These are phyloP conservation scores for Neurospora sp. DNA, from an alignment of 2,329 filamentous ascomycete species.

Conservation along the genomic window DNA sequence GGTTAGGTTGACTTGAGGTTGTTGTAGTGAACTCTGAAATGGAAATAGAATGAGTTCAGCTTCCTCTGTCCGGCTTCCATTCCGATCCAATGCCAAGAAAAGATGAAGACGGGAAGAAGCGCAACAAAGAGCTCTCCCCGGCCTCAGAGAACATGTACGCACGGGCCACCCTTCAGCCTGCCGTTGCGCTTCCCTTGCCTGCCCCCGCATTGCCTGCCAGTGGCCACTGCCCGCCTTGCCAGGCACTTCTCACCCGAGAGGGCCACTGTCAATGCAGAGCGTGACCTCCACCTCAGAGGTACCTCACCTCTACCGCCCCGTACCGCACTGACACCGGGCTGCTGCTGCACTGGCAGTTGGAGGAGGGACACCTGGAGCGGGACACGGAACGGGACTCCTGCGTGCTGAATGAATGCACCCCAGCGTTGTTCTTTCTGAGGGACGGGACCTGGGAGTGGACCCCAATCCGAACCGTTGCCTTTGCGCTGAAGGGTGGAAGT, in stretches of 20 bases:
- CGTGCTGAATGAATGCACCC: background rate
- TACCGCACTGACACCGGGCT: background rate
- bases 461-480: background rate
- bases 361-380: background rate
- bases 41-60: background rate
- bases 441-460: background rate
- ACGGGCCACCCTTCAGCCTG: background rate
- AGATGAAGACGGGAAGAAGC: background rate
- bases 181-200: background rate
- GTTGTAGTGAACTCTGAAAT: background rate
- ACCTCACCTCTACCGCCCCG: background rate
- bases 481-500: background rate
- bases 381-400: background rate
- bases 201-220: background rate
- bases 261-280: too few species aligned
- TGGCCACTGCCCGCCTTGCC: background rate
- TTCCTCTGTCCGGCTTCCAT: background rate
- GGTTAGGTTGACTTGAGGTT: background rate
- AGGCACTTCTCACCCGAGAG: background rate
- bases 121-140: background rate
- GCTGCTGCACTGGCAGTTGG: background rate
- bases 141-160: background rate
- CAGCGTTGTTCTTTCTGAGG: background rate
- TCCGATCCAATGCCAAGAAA: background rate
- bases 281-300: background rate